phyloP scores from a whole-genome alignment of 169 alveolate species.

The Babesia ovata region DNA sequence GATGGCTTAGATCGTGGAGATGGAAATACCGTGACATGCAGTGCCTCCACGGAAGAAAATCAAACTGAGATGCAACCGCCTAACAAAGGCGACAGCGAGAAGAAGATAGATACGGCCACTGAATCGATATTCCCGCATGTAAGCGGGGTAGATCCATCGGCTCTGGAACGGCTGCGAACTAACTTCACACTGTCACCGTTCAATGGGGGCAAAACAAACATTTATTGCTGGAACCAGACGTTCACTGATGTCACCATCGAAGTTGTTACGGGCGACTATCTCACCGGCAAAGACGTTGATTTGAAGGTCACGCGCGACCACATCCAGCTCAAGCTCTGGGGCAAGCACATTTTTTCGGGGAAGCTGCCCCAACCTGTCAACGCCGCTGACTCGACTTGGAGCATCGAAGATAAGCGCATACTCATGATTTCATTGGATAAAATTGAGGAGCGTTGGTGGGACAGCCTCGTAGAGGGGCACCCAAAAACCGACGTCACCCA shows the following conservation, averaged over 20 bases:
- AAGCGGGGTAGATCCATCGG: not conserved
- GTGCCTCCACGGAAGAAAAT: not conserved
- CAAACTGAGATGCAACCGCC: not conserved
- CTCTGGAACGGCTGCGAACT: not conserved
- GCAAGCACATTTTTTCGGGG: slow-evolving; percentile 25
- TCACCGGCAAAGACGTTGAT: slow-evolving; percentile 33
- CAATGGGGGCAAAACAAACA: slow-evolving; percentile 76
- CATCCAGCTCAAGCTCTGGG: slow-evolving; percentile 18
- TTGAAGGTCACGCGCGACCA: slow-evolving; percentile 12
- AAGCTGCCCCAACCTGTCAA: slow-evolving; percentile 47
- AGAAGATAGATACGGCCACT: not conserved
- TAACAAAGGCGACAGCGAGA: not conserved
- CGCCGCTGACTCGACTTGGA: slow-evolving; percentile 73
- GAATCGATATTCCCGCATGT: not conserved
- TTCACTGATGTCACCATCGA: slow-evolving; percentile 74
- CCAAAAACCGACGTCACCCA: slow-evolving; percentile 76
- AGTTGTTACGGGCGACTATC: slow-evolving; percentile 23
- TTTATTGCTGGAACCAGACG: slow-evolving; percentile 78
- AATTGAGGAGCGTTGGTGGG: slow-evolving; percentile 80
- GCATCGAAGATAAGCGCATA: slow-evolving; percentile 73
- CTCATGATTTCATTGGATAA: slow-evolving; percentile 72
- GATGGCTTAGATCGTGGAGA: too few species aligned
- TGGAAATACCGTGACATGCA: too few species aligned
- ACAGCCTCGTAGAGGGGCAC: slow-evolving; percentile 75
- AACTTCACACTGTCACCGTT: slow-evolving; percentile 57